These are phyloP conservation scores for Sarocladium brachiariae DNA, from an alignment of 2,329 filamentous ascomycete species.

Conservation along the genomic window DNA sequence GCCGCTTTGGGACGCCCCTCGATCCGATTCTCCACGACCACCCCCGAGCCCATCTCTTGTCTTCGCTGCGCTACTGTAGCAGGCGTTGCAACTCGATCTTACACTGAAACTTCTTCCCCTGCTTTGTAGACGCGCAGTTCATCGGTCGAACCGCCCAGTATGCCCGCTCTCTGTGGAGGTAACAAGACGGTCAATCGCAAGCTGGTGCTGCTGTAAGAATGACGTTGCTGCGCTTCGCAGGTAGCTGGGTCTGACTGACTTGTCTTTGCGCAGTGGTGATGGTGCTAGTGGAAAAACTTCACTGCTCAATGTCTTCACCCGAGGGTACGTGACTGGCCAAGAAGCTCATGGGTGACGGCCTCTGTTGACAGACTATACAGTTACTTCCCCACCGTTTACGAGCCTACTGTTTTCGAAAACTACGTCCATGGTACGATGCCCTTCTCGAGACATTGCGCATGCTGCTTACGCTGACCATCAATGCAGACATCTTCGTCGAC, in stretches of 20 bases:
- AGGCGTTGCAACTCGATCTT: background rate
- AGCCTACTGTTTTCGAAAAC: conserved; percentile 97
- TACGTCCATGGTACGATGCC: conserved; percentile 79
- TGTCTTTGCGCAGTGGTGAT: conserved; percentile 66
- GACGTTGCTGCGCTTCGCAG: background rate
- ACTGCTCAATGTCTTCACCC: conserved; percentile 93
- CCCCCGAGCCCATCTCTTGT: too few relatives aligned
- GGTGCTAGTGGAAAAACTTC: conserved; percentile 97
- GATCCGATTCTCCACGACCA: too few relatives aligned
- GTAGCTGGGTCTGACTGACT: too few relatives aligned
- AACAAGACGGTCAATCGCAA: conserved; percentile 89
- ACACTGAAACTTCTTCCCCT: background rate
- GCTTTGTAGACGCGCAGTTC: background rate
- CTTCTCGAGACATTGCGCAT: conserved; percentile 10
- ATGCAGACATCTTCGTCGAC: conserved; percentile 91
- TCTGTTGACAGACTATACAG: conserved; percentile 33
- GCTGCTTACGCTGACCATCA: background rate
- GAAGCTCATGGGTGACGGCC: conserved; percentile 18
- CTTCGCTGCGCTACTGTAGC: background rate
- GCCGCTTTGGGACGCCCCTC: conserved; percentile 4
- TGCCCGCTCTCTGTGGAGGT: conserved; percentile 50
- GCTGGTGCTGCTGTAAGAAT: conserved; percentile 75
- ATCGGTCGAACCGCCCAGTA: conserved; percentile 2
- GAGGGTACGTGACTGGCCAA: too few relatives aligned
- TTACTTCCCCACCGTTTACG: conserved; percentile 97